Base-by-base conservation (phyloP, 495 filamentous ascomycete genomes). In the Copromyces sp. region DNA sequence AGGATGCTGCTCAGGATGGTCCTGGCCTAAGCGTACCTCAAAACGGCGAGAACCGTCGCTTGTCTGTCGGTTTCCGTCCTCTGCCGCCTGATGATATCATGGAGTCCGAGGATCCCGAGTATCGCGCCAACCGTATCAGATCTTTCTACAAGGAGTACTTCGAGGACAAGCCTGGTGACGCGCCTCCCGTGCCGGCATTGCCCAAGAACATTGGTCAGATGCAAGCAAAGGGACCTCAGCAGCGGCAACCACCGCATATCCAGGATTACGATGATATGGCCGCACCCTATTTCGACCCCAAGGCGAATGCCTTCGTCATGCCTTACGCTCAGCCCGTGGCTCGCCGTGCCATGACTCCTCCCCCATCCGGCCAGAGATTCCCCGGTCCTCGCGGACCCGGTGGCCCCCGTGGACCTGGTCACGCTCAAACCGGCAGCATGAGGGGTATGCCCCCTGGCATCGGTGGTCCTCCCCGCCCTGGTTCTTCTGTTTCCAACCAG, bases 61-160 rank as follows among this genome's bases (percentile, higher is more conserved):
- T 96, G 73, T 97, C 94, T 12, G 91, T 98, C 78, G 94, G 94
- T 37, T 87, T 97, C 77, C 91, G 96, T n/a, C 95, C 95, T 61
- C 87, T 99, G 41, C 95, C 95, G 4, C 93, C 94, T 69, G 92
- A 94, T 76, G 86, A 86, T 35, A 85, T 84, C 41, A 82, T 83
- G 65, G 83, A 84, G 35, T 91, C 92, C 41, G 92, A 94, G n/a
- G 93, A 97, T 78, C 93, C 95, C 3, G 95, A 98, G 82, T 89
- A 95, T 82, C 89, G 95, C 79, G 95, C 95, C 73, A 98, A 97
- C 83, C 89, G 96, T 32, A 98, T 99, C 75, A 89, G 95, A 75
- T 98, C 96, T 35, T 99, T 99, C 84, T 99, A 99, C 84, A 97
- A 97, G 80, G 95, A 98, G 81, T 98, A 98, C 81, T 99, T 99